Conservation (phyloP, 2,329 filamentous ascomycete genomes). For the Cladosporium halotolerans region DNA sequence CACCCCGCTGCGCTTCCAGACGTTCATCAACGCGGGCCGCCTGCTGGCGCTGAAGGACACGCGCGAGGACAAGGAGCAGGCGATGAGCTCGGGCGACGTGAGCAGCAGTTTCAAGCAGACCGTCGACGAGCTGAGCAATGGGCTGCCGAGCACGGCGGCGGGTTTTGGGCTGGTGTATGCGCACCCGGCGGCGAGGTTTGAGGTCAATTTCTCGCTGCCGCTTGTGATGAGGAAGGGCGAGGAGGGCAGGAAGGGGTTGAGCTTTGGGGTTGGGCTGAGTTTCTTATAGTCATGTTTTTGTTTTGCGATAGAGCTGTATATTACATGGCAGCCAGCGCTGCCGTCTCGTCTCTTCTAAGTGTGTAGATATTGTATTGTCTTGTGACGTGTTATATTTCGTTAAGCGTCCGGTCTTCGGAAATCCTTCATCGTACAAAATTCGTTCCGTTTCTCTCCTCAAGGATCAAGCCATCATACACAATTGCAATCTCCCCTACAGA, state of each 20-base stretch:
- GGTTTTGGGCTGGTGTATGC: conserved; percentile 91
- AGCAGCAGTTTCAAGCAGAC: conserved; percentile 54
- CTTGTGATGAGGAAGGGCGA: conserved; percentile 76
- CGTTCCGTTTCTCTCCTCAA: too few relatives aligned
- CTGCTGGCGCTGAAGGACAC: conserved; percentile 65
- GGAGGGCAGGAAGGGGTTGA: conserved; percentile 81
- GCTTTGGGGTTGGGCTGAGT: conserved; percentile 93
- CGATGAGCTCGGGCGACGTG: conserved; percentile 47
- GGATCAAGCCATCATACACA: too few relatives aligned
- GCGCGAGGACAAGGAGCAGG: conserved; percentile 33
- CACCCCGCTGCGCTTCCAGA: conserved; percentile 77
- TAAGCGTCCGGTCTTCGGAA: too few relatives aligned
- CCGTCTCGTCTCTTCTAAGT: background rate
- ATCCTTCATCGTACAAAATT: too few relatives aligned
- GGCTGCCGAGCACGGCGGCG: conserved; percentile 76
- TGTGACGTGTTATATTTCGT: too few relatives aligned
- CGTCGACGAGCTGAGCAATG: conserved; percentile 63
- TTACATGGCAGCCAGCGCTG: background rate
- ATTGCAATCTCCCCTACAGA: background rate
- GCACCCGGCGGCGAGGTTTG: conserved; percentile 86
- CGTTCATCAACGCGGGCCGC: conserved; percentile 86
- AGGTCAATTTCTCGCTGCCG: conserved; percentile 91
- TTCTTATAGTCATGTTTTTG: conserved; percentile 59
- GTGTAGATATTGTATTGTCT: background rate
- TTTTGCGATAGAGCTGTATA: background rate